Conservation (phyloP, 2,329 filamentous ascomycete genomes). For the Myriosclerotinia scirpicola region DNA sequence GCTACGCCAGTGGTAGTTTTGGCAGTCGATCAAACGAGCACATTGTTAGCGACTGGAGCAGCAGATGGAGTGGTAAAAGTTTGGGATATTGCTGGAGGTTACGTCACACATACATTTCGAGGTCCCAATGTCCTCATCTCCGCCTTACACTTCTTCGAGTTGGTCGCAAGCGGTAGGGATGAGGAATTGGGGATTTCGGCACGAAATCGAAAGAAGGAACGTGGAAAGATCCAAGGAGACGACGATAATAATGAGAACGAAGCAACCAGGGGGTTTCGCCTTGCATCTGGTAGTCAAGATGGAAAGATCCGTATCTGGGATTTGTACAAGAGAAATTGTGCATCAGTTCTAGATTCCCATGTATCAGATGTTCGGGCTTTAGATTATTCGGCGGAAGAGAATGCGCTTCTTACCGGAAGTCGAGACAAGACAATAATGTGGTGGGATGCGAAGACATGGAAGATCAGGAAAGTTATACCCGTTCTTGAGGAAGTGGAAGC, state of each 20-base stretch:
- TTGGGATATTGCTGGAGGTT: constrained; percentile 91
- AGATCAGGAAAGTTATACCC: constrained; percentile 74
- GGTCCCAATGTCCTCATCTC: constrained; percentile 91
- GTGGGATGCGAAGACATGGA: constrained; percentile 89
- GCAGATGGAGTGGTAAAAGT: constrained; percentile 94
- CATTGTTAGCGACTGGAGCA: constrained; percentile 85
- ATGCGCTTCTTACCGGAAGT: constrained; percentile 77
- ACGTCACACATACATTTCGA: constrained; percentile 91
- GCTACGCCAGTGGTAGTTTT: constrained; percentile 84
- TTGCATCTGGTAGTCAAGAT: constrained; percentile 91
- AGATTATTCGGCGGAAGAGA: constrained; percentile 74
- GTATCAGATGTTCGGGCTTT: constrained; percentile 90
- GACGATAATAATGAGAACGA: constrained; percentile 50
- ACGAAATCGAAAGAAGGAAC: constrained; percentile 48
- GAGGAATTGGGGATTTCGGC: constrained; percentile 41
- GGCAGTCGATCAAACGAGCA: constrained; percentile 82
- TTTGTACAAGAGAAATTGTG: constrained; percentile 75
- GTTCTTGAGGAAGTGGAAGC: constrained; percentile 84
- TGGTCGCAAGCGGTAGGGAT: constrained; percentile 50
- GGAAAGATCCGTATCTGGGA: constrained; percentile 92
- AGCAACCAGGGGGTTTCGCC: constrained; percentile 63
- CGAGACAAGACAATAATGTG: constrained; percentile 92
- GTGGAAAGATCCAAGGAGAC: constrained; percentile 46
- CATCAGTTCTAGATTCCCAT: constrained; percentile 84
- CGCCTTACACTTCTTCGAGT: constrained; percentile 86